These are phyloP conservation scores for Rhodosporidiobolus sp. DNA, from an alignment of 768 basidiomycete genomes.

Conservation along the genomic window DNA sequence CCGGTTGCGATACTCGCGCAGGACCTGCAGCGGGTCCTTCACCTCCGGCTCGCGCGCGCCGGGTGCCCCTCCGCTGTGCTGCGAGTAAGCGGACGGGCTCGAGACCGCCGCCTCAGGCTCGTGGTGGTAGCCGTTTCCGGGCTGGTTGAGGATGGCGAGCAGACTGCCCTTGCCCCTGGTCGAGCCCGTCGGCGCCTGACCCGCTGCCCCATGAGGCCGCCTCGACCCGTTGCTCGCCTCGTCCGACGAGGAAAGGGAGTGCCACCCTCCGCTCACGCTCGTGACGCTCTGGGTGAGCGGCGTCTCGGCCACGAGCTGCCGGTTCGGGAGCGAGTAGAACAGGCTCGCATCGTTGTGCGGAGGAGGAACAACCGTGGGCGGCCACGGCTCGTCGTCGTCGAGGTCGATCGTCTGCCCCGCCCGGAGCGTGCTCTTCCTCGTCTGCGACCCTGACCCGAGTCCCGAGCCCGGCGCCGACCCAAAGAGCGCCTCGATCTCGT, in stretches of 20 bases:
- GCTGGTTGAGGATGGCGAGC: slow-evolving; percentile 15
- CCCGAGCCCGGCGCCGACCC: too few relatives aligned
- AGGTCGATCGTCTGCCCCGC: neutral
- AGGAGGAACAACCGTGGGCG: neutral
- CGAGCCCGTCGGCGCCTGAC: too few relatives aligned
- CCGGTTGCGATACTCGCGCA: slow-evolving; percentile 11
- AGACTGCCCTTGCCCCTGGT: slow-evolving; percentile 2
- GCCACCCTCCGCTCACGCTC: neutral
- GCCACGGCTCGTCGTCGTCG: neutral
- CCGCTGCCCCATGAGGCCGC: too few relatives aligned
- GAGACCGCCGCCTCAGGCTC: neutral
- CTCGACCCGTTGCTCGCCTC: neutral
- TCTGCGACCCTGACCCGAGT: too few relatives aligned
- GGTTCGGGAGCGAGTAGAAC: neutral
- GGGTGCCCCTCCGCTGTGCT: too few relatives aligned
- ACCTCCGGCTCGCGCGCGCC: neutral
- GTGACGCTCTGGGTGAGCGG: neutral
- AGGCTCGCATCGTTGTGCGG: neutral
- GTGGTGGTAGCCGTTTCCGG: neutral
- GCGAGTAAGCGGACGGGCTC: neutral
- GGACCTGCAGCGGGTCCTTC: slow-evolving; percentile 16
- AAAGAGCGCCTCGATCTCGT: neutral
- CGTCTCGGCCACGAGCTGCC: neutral
- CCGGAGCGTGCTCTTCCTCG: neutral
- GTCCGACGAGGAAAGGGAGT: slow-evolving; percentile 1